Percentiles rank a stretch among this genome's conserved stretches.
phyloP scores from a whole-genome alignment of 345 rosid species.

The Salix udensis region DNA sequence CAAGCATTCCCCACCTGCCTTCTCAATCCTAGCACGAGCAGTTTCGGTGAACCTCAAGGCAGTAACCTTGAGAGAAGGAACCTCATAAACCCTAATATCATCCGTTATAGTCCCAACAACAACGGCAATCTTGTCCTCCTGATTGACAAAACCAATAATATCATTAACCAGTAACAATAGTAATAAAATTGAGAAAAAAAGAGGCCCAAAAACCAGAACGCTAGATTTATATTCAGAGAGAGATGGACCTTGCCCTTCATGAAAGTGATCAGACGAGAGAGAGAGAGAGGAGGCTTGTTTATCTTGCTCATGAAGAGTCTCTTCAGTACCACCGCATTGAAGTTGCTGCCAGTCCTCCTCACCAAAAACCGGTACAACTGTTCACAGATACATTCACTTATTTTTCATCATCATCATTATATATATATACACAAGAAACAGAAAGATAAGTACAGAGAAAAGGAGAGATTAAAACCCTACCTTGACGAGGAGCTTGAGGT shows the following conservation, averaged over 20 bases:
- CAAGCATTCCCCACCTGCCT: conserved; percentile 96
- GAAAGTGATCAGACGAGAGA: conserved; percentile 64
- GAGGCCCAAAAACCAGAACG: neutral
- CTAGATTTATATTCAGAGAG: neutral
- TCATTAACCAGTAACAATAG: neutral
- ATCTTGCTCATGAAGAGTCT: conserved; percentile 93
- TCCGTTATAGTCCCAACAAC: conserved; percentile 84
- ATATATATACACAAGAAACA: neutral
- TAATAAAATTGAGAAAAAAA: neutral
- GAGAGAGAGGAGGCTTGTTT: conserved; percentile 89
- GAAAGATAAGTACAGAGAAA: neutral
- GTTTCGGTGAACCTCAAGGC: conserved; percentile 91
- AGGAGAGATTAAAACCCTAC: conserved; percentile 24
- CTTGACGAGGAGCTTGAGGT: conserved; percentile 94
- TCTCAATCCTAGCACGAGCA: conserved; percentile 93
- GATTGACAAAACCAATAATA: neutral
- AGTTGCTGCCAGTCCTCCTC: conserved; percentile 87
- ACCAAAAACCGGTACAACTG: conserved; percentile 91
- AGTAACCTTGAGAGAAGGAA: conserved; percentile 77
- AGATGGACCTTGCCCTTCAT: conserved; percentile 64
- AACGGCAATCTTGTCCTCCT: conserved; percentile 83
- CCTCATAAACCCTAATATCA: conserved; percentile 72
- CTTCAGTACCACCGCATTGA: conserved; percentile 88
- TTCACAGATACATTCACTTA: neutral
- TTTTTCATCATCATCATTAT: neutral